phyloP scores from a whole-genome alignment of 2,329 filamentous ascomycete genomes.

The Talaromyces piceae region DNA sequence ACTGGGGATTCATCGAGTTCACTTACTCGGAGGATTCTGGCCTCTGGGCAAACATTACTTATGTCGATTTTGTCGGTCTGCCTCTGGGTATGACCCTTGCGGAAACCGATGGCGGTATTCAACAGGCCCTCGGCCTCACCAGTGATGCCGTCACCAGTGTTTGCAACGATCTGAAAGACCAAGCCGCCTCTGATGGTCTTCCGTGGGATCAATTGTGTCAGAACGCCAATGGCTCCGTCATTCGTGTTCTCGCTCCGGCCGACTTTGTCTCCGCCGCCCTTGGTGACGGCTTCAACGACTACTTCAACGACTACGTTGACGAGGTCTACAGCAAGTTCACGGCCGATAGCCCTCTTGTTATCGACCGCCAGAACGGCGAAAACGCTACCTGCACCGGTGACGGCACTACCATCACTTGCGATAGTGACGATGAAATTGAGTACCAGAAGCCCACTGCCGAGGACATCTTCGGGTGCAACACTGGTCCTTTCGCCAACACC shows the following conservation, averaged over 20 bases:
- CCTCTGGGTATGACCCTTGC: constrained; percentile 47
- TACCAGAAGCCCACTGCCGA: constrained; percentile 38
- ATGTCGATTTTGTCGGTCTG: constrained; percentile 47
- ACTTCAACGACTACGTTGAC: constrained; percentile 46
- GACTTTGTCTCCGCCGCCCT: constrained; percentile 40
- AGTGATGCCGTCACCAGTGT: constrained; percentile 41
- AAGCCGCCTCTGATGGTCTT: constrained; percentile 41
- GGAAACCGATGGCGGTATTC: constrained; percentile 40
- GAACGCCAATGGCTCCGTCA: constrained; percentile 29
- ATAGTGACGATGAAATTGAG: constrained; percentile 36
- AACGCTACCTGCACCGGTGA: constrained; percentile 40
- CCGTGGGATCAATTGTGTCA: constrained; percentile 50
- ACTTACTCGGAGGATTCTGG: constrained; percentile 34
- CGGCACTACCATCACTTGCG: constrained; percentile 32
- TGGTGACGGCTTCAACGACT: constrained; percentile 44
- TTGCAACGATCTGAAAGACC: constrained; percentile 38
- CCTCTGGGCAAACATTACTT: constrained; percentile 45
- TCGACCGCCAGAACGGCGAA: constrained; percentile 53
- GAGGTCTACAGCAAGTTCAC: constrained; percentile 48
- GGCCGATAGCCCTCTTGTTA: constrained; percentile 33
- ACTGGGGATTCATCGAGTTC: constrained; percentile 48
- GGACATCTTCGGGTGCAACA: constrained; percentile 49
- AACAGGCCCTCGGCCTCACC: constrained; percentile 47
- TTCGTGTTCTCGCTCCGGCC: constrained; percentile 50
- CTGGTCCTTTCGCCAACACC: constrained; percentile 36